A percentile compares a stretch with the other conserved stretches of the same genome.
phyloP scores from a whole-genome alignment of 2,329 filamentous ascomycete species.

The Trichoderma endophyticum region DNA sequence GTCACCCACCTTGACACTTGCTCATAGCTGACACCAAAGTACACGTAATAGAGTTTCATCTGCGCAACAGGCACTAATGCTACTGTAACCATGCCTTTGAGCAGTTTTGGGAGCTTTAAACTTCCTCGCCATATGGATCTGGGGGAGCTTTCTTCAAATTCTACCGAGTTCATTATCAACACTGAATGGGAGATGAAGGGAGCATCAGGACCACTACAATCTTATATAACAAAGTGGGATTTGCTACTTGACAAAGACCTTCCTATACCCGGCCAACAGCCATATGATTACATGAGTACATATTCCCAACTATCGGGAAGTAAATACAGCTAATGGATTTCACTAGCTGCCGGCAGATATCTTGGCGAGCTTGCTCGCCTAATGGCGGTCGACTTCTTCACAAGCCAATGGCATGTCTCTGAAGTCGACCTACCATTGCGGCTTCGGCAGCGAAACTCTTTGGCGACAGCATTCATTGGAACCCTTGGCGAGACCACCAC shows the following conservation, averaged over 20 bases:
- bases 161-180: background rate
- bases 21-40: background rate
- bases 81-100: background rate
- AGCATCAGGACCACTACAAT: background rate
- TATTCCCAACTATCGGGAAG: background rate
- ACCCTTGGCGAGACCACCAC: background rate
- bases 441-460: background rate
- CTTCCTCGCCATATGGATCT: background rate
- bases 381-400: background rate
- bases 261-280: background rate
- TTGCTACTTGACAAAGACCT: background rate
- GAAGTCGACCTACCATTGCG: background rate
- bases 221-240: background rate
- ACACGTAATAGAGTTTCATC: background rate
- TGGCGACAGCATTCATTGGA: background rate
- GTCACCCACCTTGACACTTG: background rate
- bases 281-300: background rate
- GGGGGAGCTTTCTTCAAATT: background rate
- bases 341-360: background rate
- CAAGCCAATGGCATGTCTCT: background rate
- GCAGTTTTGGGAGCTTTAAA: background rate
- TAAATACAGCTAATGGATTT: background rate
- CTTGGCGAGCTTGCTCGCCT: background rate
- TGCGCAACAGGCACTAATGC: background rate
- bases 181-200: background rate